phyloP scores from a whole-genome alignment of 225 moss, liverwort and hornwort genomes.

The Neckera pumila region DNA sequence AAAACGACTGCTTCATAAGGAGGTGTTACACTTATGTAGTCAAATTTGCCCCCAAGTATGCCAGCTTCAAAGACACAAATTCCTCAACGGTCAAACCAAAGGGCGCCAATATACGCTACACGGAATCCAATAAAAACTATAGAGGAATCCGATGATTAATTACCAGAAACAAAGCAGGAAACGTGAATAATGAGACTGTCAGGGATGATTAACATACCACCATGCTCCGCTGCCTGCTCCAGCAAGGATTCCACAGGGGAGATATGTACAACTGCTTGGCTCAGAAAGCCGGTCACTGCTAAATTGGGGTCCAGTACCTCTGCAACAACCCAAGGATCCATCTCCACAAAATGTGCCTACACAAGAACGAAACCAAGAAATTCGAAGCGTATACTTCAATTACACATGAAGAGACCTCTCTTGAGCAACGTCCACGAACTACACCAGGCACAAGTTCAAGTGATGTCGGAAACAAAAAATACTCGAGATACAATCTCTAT shows the following conservation, averaged over 20 bases:
- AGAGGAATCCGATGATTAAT: neutral
- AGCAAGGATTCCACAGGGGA: constrained; percentile 71
- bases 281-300: constrained; percentile 48
- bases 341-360: constrained; percentile 92
- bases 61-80: constrained; percentile 33
- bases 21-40: constrained; percentile 92
- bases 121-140: neutral
- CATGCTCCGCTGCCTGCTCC: constrained; percentile 48
- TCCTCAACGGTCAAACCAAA: neutral
- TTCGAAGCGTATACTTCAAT: neutral
- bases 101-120: neutral
- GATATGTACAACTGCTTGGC: constrained; percentile 54
- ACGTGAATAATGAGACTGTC: neutral
- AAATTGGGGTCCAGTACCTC: constrained; percentile 78
- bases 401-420: neutral
- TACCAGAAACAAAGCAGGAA: neutral
- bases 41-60: constrained; percentile 66
- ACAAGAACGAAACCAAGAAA: neutral
- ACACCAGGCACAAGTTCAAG: neutral
- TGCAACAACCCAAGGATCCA: constrained; percentile 89
- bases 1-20: constrained; percentile 92
- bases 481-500: neutral
- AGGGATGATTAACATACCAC: constrained; percentile 31
- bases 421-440: neutral
- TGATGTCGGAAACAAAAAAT: neutral